Conservation (phyloP, 2,329 filamentous ascomycete species). For the Gaeumannomyces tritici region DNA sequence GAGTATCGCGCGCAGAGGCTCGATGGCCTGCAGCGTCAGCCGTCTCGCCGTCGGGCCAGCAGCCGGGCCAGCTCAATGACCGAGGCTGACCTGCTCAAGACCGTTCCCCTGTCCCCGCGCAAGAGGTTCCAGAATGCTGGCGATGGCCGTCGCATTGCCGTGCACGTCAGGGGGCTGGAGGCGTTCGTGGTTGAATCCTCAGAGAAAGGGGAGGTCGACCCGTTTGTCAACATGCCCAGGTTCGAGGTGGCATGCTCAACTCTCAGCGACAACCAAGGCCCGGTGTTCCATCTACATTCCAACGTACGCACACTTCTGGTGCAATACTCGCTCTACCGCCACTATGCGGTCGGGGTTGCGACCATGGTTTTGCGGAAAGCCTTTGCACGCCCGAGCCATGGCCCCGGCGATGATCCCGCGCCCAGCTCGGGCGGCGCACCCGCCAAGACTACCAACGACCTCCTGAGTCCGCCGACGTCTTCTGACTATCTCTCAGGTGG, state of each 20-base stretch:
- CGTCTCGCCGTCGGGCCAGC: slow-evolving; percentile 59
- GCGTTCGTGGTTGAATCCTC: slow-evolving; percentile 83
- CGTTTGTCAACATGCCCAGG: slow-evolving; percentile 76
- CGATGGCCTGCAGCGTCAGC: slow-evolving; percentile 50
- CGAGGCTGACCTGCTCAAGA: slow-evolving; percentile 52
- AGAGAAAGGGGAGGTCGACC: slow-evolving; percentile 74
- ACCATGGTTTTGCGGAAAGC: slow-evolving; percentile 63
- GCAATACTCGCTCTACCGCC: slow-evolving; percentile 87
- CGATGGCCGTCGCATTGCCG: slow-evolving; percentile 72
- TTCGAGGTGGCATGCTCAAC: slow-evolving; percentile 84
- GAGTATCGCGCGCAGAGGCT: slow-evolving; percentile 80
- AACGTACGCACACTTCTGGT: slow-evolving; percentile 69
- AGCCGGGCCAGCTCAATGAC: slow-evolving; percentile 59
- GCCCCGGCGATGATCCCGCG: slow-evolving; percentile 13
- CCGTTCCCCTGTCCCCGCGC: slow-evolving; percentile 40
- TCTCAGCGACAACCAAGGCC: slow-evolving; percentile 75
- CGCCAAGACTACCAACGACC: slow-evolving; percentile 5
- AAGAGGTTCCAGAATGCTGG: slow-evolving; percentile 47
- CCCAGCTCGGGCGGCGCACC: slow-evolving; percentile 19
- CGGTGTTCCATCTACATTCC: slow-evolving; percentile 79
- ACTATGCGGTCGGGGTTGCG: slow-evolving; percentile 83
- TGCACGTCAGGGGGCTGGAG: slow-evolving; percentile 78
- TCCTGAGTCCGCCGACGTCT: slow-evolving; percentile 15
- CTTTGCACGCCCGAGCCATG: slow-evolving; percentile 43
- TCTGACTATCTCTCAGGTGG: neutral